A percentile compares a stretch with the other conserved stretches of the same genome.
These are phyloP conservation scores for Lentinus brumalis DNA, from an alignment of 768 basidiomycete genomes.

Conservation along the genomic window DNA sequence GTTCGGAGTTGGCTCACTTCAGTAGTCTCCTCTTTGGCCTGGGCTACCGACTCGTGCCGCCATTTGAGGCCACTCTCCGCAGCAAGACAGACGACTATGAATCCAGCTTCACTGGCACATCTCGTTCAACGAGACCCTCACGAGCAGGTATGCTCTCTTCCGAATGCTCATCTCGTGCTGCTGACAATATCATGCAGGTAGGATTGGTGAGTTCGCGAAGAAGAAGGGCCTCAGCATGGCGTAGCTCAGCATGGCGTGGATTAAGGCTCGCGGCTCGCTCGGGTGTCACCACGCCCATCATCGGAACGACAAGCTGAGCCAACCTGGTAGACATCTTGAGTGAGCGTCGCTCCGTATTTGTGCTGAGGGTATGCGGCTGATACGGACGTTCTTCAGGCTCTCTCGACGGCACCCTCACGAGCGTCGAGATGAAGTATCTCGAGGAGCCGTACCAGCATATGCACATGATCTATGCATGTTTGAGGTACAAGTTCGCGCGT, in stretches of 20 bases:
- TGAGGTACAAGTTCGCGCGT: no score
- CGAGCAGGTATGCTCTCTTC: background rate
- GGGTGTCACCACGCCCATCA: constrained; percentile 41
- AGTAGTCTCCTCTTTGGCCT: constrained; percentile 40
- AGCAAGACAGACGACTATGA: constrained; percentile 23
- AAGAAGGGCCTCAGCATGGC: constrained; percentile 43
- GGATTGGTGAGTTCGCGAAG: constrained; percentile 42
- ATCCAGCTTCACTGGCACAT: background rate
- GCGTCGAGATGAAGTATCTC: constrained; percentile 4
- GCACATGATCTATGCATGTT: no score
- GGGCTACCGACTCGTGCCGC: constrained; percentile 34
- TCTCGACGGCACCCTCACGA: constrained; percentile 9
- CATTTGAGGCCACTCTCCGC: constrained; percentile 22
- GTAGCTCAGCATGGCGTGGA: constrained; percentile 42
- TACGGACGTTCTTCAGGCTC: background rate
- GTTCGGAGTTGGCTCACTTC: constrained; percentile 35
- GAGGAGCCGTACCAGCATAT: constrained; percentile 53
- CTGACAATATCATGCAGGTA: background rate
- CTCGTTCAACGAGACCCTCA: background rate
- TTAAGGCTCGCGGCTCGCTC: constrained; percentile 22
- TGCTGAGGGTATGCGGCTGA: background rate
- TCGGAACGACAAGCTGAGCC: constrained; percentile 40
- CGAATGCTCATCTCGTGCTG: background rate
- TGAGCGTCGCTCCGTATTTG: constrained; percentile 7
- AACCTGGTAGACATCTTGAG: constrained; percentile 44